A percentile compares a stretch with the other conserved stretches of the same genome.
These are phyloP conservation scores for Saturnispora diversa DNA, from an alignment of 805 yeast genomes.

Conservation along the genomic window DNA sequence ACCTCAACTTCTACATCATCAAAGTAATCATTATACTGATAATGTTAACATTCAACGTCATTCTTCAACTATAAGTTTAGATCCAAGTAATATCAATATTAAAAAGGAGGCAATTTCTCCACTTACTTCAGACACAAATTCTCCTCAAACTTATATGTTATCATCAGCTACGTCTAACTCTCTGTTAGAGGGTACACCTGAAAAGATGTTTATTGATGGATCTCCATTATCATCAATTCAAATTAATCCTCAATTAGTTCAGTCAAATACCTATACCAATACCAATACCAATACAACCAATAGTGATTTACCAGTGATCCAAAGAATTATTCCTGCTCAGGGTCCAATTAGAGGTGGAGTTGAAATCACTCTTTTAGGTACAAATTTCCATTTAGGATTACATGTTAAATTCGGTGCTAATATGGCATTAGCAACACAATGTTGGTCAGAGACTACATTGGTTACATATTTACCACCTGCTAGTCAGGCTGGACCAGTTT, in stretches of 20 bases:
- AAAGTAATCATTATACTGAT: constrained; percentile 1
- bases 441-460: constrained; percentile 93
- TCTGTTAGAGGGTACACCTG: constrained; percentile 28
- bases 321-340: constrained; percentile 87
- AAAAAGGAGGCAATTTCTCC: constrained; percentile 28
- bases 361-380: constrained; percentile 85
- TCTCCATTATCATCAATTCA: constrained; percentile 1
- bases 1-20: no score
- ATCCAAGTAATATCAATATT: constrained; percentile 17
- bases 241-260: background rate
- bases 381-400: constrained; percentile 76
- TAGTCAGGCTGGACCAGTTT: constrained; percentile 78
- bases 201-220: constrained; percentile 15
- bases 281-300: background rate
- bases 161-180: constrained; percentile 27
- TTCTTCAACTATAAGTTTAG: constrained; percentile 21
- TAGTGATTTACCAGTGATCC: constrained; percentile 50
- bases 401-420: constrained; percentile 81
- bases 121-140: constrained; percentile 26
- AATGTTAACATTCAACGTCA: constrained; percentile 4
- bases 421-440: constrained; percentile 75
- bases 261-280: background rate
- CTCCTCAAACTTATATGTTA: constrained; percentile 23
- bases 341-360: constrained; percentile 97
- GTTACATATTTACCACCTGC: constrained; percentile 94